Base-by-base conservation (phyloP, 768 basidiomycete species). In the Arthromyces matolae region DNA sequence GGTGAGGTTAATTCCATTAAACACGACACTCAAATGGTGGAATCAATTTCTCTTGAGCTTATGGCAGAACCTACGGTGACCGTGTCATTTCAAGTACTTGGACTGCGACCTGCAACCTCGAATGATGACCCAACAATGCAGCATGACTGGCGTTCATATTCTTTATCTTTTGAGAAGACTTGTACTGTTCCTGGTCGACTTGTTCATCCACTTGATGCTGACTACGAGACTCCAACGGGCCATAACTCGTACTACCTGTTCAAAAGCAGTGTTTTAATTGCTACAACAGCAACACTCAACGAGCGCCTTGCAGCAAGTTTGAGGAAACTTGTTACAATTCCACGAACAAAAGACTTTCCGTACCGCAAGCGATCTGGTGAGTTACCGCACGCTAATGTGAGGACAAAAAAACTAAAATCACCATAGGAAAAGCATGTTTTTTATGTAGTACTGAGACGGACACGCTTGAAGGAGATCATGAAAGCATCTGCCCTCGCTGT, bases 121-220 rank as follows among this genome's bases (percentile, higher is more conserved):
- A 35, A 37, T n/a, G 53, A 48, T 10, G 42, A 48, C 31, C 42
- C 60, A 10, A 24, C 16, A 10, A 1, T 5, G 8, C 41, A 48
- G 31, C 16, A 51, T 33, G 58, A 61, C 47, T 61, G 60, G 60
- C 28, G 45, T 7, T 51, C 44, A 23, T 23, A 8, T 14, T 8
- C 23, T 23, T 44, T 28, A 2, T 28, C 4, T 2, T 45, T 24
- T 36, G 53, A 19, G 3, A 22, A 4, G 3, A 24, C 41, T 14
- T 31, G 8, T 31, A 31, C 29, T 8, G 8, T 14, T 31, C 29
- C 29, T 31, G 29, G 29, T 14, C 14, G 29, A 8, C 29, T 31
- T 14, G 29, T 31, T 31, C 29, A 31, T 8, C 14, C 14, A 8
- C 8, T 31, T 14, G 14, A 31, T 14, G 8, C 29, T 14, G 14